Conservation (phyloP, 2,329 filamentous ascomycete genomes). For the Colletotrichum liriopes region DNA sequence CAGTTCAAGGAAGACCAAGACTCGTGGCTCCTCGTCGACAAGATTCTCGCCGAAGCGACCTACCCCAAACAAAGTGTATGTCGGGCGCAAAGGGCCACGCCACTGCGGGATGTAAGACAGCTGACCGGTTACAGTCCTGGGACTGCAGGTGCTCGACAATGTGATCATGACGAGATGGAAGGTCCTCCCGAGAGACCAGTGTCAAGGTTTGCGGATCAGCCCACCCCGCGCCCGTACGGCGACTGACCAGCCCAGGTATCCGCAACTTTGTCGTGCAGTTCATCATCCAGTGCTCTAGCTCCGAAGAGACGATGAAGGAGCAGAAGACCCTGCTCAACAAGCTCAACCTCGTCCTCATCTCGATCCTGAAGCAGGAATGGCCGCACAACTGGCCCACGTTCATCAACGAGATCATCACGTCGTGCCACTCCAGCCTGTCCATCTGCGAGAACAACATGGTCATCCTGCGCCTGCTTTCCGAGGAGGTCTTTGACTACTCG, state of each 20-base stretch:
- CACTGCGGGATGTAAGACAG: background rate
- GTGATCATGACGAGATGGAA: constrained; percentile 99
- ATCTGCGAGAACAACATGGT: constrained; percentile 99
- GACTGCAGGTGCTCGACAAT: constrained; percentile 96
- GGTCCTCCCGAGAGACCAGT: constrained; percentile 95
- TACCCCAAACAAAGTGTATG: constrained; percentile 97
- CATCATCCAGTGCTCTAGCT: constrained; percentile 93
- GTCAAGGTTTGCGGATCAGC: constrained; percentile 73
- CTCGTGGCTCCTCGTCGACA: constrained; percentile 96
- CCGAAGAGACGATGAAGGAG: constrained; percentile 87
- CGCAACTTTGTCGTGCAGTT: constrained; percentile 99
- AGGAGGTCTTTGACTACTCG: constrained; percentile 99
- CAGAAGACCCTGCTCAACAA: constrained; percentile 97
- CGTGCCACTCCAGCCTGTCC: constrained; percentile 93
- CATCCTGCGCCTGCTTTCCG: constrained; percentile 93
- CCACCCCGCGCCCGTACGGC: constrained; percentile 12
- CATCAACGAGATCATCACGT: constrained; percentile 99
- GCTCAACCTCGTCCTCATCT: constrained; percentile 96
- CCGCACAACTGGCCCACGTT: constrained; percentile 99
- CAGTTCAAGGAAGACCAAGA: constrained; percentile 99
- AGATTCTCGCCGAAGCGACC: constrained; percentile 93
- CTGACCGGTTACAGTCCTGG: constrained; percentile 75
- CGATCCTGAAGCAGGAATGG: constrained; percentile 99
- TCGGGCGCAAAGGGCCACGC: constrained; percentile 45
- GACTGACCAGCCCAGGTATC: constrained; percentile 75